Conservation (phyloP, 371 early-diverging fungal species). For the Chytridium lagenaria region DNA sequence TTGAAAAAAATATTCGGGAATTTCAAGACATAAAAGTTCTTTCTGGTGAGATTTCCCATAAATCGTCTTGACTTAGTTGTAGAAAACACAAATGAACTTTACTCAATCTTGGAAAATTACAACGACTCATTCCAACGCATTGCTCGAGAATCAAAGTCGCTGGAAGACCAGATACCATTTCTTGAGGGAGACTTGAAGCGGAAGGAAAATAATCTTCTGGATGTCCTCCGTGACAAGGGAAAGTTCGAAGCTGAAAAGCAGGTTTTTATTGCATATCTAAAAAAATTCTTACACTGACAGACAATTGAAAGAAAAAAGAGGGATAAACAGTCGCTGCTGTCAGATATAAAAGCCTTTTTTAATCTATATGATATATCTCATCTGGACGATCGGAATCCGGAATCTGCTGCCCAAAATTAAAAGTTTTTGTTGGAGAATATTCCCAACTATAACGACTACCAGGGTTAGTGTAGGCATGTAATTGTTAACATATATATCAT, state of each 20-base stretch:
- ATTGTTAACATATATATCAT: not conserved
- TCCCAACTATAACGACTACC: not conserved
- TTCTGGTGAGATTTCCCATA: conserved; percentile 32
- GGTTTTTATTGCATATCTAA: not conserved
- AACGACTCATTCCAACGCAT: not conserved
- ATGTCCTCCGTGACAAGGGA: conserved; percentile 1
- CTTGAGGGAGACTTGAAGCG: conserved; percentile 1
- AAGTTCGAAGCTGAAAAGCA: conserved; percentile 2
- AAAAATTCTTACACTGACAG: not conserved
- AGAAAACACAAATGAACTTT: not conserved
- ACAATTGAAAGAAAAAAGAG: not conserved
- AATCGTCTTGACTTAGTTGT: no score
- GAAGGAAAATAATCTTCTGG: not conserved
- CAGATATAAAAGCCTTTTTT: not conserved
- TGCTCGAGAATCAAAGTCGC: not conserved
- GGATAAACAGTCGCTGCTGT: not conserved
- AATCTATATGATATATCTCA: not conserved
- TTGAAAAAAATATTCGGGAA: conserved; percentile 53
- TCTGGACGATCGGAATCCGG: not conserved
- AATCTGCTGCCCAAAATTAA: not conserved
- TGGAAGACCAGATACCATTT: not conserved
- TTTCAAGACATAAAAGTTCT: conserved; percentile 54
- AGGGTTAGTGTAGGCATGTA: not conserved
- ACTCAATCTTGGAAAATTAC: not conserved
- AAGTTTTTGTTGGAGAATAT: not conserved